Percentiles rank a stretch among this genome's conserved stretches.
These are phyloP conservation scores for Cyclostephanos tholiformis DNA, from an alignment of 108 stramenopile genomes.

Conservation along the genomic window DNA sequence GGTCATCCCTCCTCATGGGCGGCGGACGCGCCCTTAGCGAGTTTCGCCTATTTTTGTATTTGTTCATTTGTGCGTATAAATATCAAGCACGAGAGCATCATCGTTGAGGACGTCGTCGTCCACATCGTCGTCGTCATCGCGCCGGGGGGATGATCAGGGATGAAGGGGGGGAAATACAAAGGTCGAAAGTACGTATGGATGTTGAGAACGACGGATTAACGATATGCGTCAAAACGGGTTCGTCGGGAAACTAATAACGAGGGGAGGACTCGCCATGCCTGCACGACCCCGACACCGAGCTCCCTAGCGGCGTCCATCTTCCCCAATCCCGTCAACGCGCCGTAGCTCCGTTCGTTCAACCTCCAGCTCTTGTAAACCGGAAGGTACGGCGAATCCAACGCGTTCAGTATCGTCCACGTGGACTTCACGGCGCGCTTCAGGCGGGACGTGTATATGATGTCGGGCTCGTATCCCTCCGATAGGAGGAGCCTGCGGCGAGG, in stretches of 20 bases:
- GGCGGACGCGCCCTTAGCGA: conserved; percentile 62
- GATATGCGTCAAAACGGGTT: background rate
- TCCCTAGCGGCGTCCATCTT: conserved; percentile 69
- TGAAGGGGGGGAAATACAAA: too few relatives aligned
- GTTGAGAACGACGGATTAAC: background rate
- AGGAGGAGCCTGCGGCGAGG: conserved; percentile 39
- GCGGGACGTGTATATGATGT: conserved; percentile 75
- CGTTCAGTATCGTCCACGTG: conserved; percentile 63
- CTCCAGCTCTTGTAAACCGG: conserved; percentile 76
- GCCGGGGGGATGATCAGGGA: too few relatives aligned
- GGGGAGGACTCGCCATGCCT: conserved; percentile 55
- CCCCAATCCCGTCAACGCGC: conserved; percentile 69
- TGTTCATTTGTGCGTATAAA: too few relatives aligned
- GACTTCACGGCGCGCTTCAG: conserved; percentile 78
- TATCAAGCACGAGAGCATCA: background rate
- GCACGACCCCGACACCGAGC: conserved; percentile 68
- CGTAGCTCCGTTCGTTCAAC: conserved; percentile 83
- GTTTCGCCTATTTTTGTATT: conserved; percentile 19
- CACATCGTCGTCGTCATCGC: too few relatives aligned
- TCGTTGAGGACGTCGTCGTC: background rate
- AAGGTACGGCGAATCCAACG: conserved; percentile 57
- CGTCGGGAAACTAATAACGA: too few relatives aligned
- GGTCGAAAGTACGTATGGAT: background rate
- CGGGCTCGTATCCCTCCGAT: conserved; percentile 64
- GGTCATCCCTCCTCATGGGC: conserved; percentile 53